phyloP scores from a whole-genome alignment of 768 basidiomycete species.

The Lactarius evosmus region DNA sequence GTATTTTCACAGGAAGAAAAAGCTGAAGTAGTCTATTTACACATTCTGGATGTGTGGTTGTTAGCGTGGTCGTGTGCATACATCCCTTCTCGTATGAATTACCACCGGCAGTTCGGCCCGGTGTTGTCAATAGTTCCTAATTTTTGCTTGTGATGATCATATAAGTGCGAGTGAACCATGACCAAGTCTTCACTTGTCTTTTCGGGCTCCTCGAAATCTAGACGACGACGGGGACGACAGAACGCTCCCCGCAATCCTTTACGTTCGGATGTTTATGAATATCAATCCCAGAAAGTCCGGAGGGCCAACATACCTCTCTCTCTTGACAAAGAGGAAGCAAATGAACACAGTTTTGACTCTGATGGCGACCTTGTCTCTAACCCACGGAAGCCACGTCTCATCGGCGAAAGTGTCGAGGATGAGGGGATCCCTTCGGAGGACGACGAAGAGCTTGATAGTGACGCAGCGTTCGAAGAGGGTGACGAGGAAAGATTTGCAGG shows the following conservation, averaged over 20 bases:
- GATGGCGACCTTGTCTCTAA: slow-evolving; percentile 40
- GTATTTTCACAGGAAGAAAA: slow-evolving; percentile 74
- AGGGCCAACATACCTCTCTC: slow-evolving; percentile 52
- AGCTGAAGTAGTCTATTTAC: slow-evolving; percentile 72
- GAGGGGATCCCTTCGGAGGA: slow-evolving; percentile 49
- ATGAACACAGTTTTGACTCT: slow-evolving; percentile 29
- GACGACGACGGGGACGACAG: slow-evolving; percentile 35
- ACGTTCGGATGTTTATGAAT: slow-evolving; percentile 60
- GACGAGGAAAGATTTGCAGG: slow-evolving; percentile 77
- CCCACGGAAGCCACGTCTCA: slow-evolving; percentile 33
- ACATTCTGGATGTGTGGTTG: slow-evolving; percentile 8
- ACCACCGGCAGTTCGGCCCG: slow-evolving; percentile 9
- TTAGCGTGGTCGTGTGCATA: not conserved
- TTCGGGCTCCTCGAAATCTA: slow-evolving; percentile 36
- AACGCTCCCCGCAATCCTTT: slow-evolving; percentile 28
- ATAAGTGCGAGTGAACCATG: not conserved
- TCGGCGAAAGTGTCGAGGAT: slow-evolving; percentile 41
- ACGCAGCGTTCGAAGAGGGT: slow-evolving; percentile 78
- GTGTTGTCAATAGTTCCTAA: not conserved
- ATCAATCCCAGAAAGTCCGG: slow-evolving; percentile 47
- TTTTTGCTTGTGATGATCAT: not conserved
- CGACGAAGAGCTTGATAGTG: slow-evolving; percentile 85
- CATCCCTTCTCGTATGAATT: not conserved
- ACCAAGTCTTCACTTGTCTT: slow-evolving; percentile 1
- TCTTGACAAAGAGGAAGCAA: slow-evolving; percentile 55